Conservation (phyloP, 768 basidiomycete species). For the Porpolomopsis calyptriformis region DNA sequence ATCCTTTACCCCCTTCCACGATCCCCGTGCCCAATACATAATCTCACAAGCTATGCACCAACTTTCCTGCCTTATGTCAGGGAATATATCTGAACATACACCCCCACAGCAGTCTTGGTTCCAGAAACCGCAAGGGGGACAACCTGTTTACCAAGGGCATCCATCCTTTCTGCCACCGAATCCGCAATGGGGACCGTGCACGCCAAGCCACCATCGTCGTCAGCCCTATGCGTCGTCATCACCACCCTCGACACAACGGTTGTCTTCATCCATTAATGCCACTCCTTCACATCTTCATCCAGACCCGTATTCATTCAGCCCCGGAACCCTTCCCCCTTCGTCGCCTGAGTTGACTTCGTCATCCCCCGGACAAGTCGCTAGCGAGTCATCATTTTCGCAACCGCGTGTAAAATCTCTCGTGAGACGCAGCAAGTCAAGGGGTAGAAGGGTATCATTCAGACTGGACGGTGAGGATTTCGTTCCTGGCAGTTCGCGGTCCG, state of each 20-base stretch:
- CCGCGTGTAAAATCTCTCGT: conserved; percentile 25
- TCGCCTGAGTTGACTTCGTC: conserved; percentile 2
- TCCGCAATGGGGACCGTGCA: conserved; percentile 2
- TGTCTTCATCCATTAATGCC: background rate
- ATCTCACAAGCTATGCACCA: conserved; percentile 7
- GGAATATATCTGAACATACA: background rate
- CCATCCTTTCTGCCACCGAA: background rate
- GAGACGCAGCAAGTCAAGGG: conserved; percentile 41
- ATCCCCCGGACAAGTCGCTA: background rate
- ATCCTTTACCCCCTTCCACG: background rate
- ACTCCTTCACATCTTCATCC: background rate
- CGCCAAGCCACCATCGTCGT: conserved; percentile 1
- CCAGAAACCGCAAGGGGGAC: conserved; percentile 15
- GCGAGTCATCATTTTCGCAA: background rate
- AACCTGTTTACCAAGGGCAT: background rate
- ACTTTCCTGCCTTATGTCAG: conserved; percentile 2
- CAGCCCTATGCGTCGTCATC: background rate
- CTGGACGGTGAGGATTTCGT: conserved; percentile 23
- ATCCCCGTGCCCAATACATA: conserved; percentile 6
- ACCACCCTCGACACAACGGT: background rate
- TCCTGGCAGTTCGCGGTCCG: conserved; percentile 1
- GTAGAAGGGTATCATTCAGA: conserved; percentile 48
- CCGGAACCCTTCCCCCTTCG: conserved; percentile 5
- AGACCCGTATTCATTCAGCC: background rate
- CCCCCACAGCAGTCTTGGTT: conserved; percentile 11